Evolutionary conservation across 371 early-diverging fungal species (phyloP).

Genomic region (Smittium mucronatum): DNA sequence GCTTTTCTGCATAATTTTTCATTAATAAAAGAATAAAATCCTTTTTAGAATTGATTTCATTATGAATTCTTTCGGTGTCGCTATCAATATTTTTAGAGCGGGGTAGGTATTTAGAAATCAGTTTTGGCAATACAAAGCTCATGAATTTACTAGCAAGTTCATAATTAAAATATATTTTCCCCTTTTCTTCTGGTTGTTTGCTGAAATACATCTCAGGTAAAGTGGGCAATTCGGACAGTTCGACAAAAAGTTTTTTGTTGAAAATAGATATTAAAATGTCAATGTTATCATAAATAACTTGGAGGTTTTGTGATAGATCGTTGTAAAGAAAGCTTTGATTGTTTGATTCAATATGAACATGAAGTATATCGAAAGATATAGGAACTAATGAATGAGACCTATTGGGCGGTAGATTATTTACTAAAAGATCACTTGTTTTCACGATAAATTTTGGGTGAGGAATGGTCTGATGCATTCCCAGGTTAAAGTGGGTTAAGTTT

Average conservation of each 20-base stretch:
- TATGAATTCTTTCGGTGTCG: too few relatives aligned
- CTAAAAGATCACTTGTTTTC: background rate
- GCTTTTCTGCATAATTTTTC: constrained; percentile 39
- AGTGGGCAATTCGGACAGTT: background rate
- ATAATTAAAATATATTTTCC: background rate
- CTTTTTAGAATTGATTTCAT: background rate
- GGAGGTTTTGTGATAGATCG: constrained; percentile 6
- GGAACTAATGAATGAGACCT: background rate
- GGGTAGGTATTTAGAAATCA: constrained; percentile 1
- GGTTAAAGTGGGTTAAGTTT: background rate
- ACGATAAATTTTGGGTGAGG: background rate
- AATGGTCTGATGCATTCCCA: background rate
- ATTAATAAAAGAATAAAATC: background rate
- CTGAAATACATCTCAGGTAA: background rate
- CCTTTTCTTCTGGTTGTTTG: background rate
- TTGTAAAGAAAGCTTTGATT: background rate
- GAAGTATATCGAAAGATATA: background rate
- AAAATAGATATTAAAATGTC: constrained; percentile 1
- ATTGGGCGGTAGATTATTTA: background rate
- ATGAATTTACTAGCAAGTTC: constrained; percentile 2
- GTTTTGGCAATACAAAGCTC: background rate
- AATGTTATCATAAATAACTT: background rate
- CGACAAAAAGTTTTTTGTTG: background rate
- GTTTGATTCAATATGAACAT: background rate
- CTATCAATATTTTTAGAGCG: background rate